Base-by-base conservation (phyloP, 2,329 filamentous ascomycete genomes). In the Parafenestella ontariensis region DNA sequence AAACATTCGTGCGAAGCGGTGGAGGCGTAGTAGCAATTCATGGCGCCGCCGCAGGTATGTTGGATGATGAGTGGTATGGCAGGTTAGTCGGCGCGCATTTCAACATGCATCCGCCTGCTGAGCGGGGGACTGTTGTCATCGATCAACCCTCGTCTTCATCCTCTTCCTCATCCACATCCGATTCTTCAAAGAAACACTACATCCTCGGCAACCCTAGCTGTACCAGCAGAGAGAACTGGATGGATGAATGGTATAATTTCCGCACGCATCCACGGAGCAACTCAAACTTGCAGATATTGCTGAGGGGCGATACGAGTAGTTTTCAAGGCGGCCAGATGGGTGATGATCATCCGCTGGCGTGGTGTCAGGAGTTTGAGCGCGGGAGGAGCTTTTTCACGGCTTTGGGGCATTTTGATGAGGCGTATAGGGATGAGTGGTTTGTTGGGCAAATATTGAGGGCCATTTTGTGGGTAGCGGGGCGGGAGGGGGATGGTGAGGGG, bases 201-300 rank as follows among this genome's bases (percentile, higher is more conserved):
- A 57, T 66, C 13, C 13, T 58, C n/a, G 44, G n/a, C n/a, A n/a
- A n/a, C n/a, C n/a, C 20, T 18, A 21, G 37, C 23, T 44, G 43
- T 24, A 48, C 46, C 6, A 49, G 50, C 0, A 36, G 56, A 10
- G 33, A 58, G 6, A 46, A 28, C 10, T 66, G 66, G 65, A 61
- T 51, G 51, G 68, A 71, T 18, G 68, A 71, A 46, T 71, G 66
- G 67, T 71, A 71, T 46, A 69, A 70, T 28, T 71, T 70, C 46
- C 53, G 45, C 2, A 59, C 58, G 8, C 65, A 71, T 46, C 68
- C 66, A 3, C 33, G 64, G 15, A 37, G 59, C 10, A 71, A 71
- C 21, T 20, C 6, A 5, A 64, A 62, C 17, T 48, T 70, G 26
- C 41, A 45, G 7, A 49, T 71, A 2, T 46, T 70, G 28, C 42